Base-by-base conservation (phyloP, 345 rosid species). In the Noccaea bulbosa region DNA sequence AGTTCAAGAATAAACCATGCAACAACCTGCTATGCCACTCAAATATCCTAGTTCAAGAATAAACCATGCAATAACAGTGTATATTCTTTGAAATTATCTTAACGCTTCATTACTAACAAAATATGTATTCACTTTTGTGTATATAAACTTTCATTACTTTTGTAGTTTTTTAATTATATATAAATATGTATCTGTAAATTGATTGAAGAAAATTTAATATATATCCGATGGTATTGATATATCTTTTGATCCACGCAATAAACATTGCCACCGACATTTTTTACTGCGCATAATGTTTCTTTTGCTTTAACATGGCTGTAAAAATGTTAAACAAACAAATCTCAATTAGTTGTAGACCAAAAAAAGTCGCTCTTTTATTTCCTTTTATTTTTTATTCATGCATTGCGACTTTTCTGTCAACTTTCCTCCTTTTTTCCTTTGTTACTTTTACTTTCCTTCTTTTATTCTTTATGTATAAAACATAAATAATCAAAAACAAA, bases 401-500 rank as follows among this genome's bases (percentile, higher is more conserved):
- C 27, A 58, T 24, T 12, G 22, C 1, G 0, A 56, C 37, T 44
- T 69, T 48, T 48, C 66, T 27, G 59, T 59, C n/a, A 6, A 39
- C 57, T 47, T 45, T 57, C 11, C 37, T 45, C 55, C 32, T 22
- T 34, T 39, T 4, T n/a, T 16, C 40, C n/a, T 53, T 67, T 53
- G 33, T 32, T 53, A 54, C 52, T 53, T 66, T 66, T 52, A 39
- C 50, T 66, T 66, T 65, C 30, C 14, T 51, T 66, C 15, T 27
- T 24, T 67, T 14, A 43, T 15, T 41, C 17, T 6, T 41, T 67
- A 67, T 41, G 32, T 40, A 40, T 27, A 27, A 27, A 27, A 27
- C 30, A 27, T 27, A 27, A 27, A 27, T 1, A 27, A 27, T 27
- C 30, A 27, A 27, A 27, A 27, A 27, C 1, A 27, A 27, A 20